Percentiles rank a stretch among this genome's conserved stretches.
Conservation (phyloP, 2,329 filamentous ascomycete species). For the Leptodontidium sp. region DNA sequence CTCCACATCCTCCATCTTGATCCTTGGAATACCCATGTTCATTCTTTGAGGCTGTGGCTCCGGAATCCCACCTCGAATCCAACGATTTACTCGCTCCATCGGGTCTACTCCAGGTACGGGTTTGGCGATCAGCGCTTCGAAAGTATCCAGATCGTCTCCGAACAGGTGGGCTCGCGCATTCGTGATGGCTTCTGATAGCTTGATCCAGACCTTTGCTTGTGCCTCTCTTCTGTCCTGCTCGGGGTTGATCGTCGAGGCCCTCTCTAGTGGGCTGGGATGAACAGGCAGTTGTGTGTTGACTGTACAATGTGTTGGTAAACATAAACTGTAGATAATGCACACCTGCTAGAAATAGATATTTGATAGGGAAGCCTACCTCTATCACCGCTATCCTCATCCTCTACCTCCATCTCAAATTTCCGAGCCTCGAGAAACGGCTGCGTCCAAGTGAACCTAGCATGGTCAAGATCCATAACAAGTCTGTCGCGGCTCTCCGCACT, state of each 20-base stretch:
- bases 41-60: neutral
- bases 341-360: neutral
- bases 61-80: neutral
- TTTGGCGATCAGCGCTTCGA: constrained; percentile 10
- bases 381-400: neutral
- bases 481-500: neutral
- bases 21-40: neutral
- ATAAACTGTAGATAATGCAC: neutral
- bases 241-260: neutral
- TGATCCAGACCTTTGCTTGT: constrained; percentile 6
- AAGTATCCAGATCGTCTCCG: constrained; percentile 7
- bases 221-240: neutral
- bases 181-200: neutral
- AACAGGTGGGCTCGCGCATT: constrained; percentile 10
- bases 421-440: neutral
- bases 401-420: neutral
- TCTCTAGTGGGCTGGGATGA: no score
- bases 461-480: neutral
- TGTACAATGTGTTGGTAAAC: neutral
- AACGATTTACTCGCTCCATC: neutral
- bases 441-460: neutral
- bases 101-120: neutral
- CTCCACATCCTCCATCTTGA: neutral
- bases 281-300: neutral
- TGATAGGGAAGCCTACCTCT: neutral